Evolutionary conservation across 2,329 filamentous ascomycete genomes (phyloP), one percentile per base, ranked within the genome.

Genomic region (Claviceps fusiformis): DNA sequence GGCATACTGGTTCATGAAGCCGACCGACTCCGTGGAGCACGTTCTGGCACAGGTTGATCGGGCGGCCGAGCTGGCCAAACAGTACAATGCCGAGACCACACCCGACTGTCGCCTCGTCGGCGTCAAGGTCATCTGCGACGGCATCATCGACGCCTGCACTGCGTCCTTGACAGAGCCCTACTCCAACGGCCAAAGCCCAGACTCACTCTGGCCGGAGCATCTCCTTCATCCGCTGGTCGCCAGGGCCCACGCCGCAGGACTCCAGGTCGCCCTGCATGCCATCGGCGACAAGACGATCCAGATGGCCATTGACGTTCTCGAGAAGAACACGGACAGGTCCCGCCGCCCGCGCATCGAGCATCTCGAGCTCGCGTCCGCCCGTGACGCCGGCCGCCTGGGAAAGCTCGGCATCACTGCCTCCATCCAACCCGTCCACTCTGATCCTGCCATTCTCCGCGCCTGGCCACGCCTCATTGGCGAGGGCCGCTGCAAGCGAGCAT

Each of bases 91-190:
- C 9, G 60, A 65, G 11, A 68, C 61, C 0, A 69, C 67, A 1
- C 70, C 70, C 0, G 70, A 71, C 54, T 66, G 65, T 55, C 76
- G 77, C 19, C 65, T 86, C 9, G 76, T 80, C 0, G 82, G 82
- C 5, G 75, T 85, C 65, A 86, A 86, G 62, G 65, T 85, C 27
- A 82, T 86, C 44, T 79, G 78, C 60, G 82, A 86, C 57, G 82
- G 82, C 11, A 79, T 83, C 41, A 73, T 86, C 43, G 82, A 86
- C 59, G 79, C 78, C 0, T 86, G 82, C 65, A 85, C 82, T 1
- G 82, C 82, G 0, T 79, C 77, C 0, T 66, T 86, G 2, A 70
- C 71, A 1, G 75, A 83, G 62, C 81, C 82, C 0, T 85, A 85
- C 61, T 70, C 74, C 4, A 75, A 75, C 58, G 73, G 70, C 1